These are phyloP conservation scores for Laetiporus sulphureus DNA, from an alignment of 1,284 basidiomycete species.

Conservation along the genomic window DNA sequence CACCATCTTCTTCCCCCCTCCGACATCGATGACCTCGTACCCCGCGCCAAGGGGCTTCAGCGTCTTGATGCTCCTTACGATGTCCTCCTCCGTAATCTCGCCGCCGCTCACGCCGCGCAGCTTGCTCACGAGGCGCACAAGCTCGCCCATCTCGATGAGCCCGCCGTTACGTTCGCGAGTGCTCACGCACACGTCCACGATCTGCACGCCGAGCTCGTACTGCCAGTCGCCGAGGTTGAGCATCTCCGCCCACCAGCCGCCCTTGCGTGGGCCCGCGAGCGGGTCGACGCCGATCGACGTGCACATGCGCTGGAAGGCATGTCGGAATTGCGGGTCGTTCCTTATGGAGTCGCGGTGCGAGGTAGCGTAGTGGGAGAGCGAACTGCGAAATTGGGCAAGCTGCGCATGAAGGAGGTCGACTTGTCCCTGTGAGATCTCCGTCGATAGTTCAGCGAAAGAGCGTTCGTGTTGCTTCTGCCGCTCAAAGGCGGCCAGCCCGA, in stretches of 20 bases:
- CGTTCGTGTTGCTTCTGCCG: slow-evolving; percentile 65
- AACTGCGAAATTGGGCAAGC: slow-evolving; percentile 78
- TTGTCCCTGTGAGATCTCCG: slow-evolving; percentile 71
- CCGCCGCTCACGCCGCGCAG: slow-evolving; percentile 65
- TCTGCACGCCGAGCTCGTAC: slow-evolving; percentile 93
- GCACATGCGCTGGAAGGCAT: slow-evolving; percentile 96
- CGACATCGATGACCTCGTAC: slow-evolving; percentile 77
- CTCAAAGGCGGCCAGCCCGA: slow-evolving; percentile 72
- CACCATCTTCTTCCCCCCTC: slow-evolving; percentile 59
- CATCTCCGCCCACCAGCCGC: slow-evolving; percentile 88
- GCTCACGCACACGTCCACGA: slow-evolving; percentile 93
- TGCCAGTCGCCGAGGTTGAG: slow-evolving; percentile 92
- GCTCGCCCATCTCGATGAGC: slow-evolving; percentile 83
- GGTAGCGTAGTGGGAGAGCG: slow-evolving; percentile 77
- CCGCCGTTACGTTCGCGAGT: slow-evolving; percentile 89
- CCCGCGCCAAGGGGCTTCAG: slow-evolving; percentile 85
- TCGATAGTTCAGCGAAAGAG: slow-evolving; percentile 78
- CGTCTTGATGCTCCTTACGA: slow-evolving; percentile 81
- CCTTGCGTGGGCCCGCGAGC: slow-evolving; percentile 75
- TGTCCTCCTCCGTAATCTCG: slow-evolving; percentile 77
- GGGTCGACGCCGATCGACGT: slow-evolving; percentile 93
- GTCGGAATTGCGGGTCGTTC: slow-evolving; percentile 81
- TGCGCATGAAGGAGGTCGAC: slow-evolving; percentile 77
- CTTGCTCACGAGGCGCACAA: slow-evolving; percentile 72
- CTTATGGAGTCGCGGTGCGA: slow-evolving; percentile 84